Percentiles rank a stretch among this genome's conserved stretches.
phyloP scores from a whole-genome alignment of 1,284 basidiomycete genomes.

The Sporisorium graminicola region DNA sequence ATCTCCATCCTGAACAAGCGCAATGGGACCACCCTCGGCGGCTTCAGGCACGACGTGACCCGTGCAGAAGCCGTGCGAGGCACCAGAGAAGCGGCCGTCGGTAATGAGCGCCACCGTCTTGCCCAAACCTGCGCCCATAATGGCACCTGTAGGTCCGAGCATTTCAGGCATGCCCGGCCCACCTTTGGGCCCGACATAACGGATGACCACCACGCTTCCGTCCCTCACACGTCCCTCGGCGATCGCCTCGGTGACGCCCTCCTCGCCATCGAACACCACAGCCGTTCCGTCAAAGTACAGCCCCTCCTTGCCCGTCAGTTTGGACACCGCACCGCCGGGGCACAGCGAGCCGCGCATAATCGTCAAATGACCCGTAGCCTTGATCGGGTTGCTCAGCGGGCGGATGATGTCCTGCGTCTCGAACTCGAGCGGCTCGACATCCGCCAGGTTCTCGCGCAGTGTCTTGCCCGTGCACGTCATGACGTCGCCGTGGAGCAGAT shows the following conservation, averaged over 20 bases:
- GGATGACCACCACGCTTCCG: constrained; percentile 87
- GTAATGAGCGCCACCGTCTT: constrained; percentile 92
- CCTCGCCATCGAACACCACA: constrained; percentile 81
- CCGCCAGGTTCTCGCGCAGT: constrained; percentile 87
- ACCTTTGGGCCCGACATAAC: constrained; percentile 89
- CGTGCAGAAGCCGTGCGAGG: constrained; percentile 79
- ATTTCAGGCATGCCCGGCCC: constrained; percentile 97
- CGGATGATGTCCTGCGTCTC: constrained; percentile 79
- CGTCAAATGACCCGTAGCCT: constrained; percentile 86
- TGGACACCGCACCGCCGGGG: constrained; percentile 89
- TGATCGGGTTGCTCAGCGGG: constrained; percentile 87
- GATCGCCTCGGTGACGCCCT: constrained; percentile 85
- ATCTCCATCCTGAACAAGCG: constrained; percentile 88
- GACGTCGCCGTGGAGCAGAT: constrained; percentile 82
- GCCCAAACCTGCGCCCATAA: constrained; percentile 85
- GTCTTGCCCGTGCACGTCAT: constrained; percentile 89
- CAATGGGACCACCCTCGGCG: constrained; percentile 89
- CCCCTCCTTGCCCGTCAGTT: constrained; percentile 97
- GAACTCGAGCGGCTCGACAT: constrained; percentile 79
- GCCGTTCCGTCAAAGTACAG: constrained; percentile 80
- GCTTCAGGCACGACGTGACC: constrained; percentile 95
- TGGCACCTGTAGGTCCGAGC: constrained; percentile 76
- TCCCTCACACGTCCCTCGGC: constrained; percentile 85
- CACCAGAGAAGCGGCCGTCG: constrained; percentile 95
- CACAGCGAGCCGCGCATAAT: constrained; percentile 93